A percentile compares a stretch with the other conserved stretches of the same genome.
Evolutionary conservation across 345 rosid species (phyloP).

Genomic region (Arabis hirsuta): DNA sequence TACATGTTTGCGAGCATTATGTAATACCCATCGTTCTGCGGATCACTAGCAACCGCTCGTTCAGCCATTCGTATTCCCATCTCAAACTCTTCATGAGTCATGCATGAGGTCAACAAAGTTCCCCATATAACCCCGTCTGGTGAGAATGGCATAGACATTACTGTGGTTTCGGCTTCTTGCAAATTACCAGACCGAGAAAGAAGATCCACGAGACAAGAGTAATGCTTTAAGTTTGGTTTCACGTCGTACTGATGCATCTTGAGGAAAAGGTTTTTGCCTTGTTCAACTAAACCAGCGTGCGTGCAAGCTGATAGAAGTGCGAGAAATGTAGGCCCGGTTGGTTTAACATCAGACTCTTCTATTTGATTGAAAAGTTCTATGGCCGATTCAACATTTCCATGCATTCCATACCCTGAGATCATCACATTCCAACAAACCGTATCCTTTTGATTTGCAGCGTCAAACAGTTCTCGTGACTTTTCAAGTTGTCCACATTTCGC

Average conservation of each 20-base stretch:
- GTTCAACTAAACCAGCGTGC: constrained; percentile 65
- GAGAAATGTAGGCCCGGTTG: constrained; percentile 64
- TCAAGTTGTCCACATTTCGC: constrained; percentile 72
- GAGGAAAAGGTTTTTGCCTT: constrained; percentile 54
- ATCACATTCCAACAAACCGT: constrained; percentile 68
- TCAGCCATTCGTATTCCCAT: constrained; percentile 63
- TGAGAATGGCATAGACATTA: constrained; percentile 60
- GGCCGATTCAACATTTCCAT: constrained; percentile 62
- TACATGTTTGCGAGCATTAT: constrained; percentile 68
- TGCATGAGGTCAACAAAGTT: constrained; percentile 61
- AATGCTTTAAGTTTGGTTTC: constrained; percentile 68
- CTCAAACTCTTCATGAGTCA: constrained; percentile 54
- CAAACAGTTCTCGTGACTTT: constrained; percentile 56
- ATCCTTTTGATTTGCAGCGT: constrained; percentile 56
- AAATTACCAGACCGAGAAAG: constrained; percentile 69
- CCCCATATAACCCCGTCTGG: constrained; percentile 80
- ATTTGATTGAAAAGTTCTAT: constrained; percentile 57
- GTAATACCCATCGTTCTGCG: constrained; percentile 66
- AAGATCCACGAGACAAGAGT: constrained; percentile 70
- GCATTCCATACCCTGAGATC: constrained; percentile 70
- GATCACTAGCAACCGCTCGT: constrained; percentile 58
- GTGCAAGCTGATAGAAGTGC: constrained; percentile 70
- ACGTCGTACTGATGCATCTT: constrained; percentile 55
- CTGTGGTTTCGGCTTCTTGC: constrained; percentile 63
- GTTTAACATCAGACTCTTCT: constrained; percentile 58